These are phyloP conservation scores for Lodderomyces parapsilosis DNA, from an alignment of 1,139 yeast species.

Conservation along the genomic window DNA sequence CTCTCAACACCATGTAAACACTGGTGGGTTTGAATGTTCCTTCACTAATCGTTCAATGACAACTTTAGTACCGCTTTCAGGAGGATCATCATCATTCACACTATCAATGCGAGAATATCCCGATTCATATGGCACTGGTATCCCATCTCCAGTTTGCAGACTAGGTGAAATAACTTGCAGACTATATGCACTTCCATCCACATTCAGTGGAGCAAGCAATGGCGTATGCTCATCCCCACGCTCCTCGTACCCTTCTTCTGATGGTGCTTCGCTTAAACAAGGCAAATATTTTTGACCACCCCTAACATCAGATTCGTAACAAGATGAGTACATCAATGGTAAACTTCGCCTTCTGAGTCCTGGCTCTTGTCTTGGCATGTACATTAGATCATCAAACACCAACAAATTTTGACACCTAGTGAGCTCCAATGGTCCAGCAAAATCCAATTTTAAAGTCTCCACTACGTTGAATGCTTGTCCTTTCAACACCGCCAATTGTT, in stretches of 20 bases:
- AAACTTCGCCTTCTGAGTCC: slow-evolving; percentile 9
- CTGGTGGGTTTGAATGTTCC: slow-evolving; percentile 57
- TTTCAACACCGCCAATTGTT: slow-evolving; percentile 69
- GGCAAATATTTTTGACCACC: slow-evolving; percentile 1
- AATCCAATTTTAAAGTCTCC: slow-evolving; percentile 55
- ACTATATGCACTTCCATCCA: neutral
- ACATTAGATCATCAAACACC: slow-evolving; percentile 63
- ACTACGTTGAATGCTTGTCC: slow-evolving; percentile 81
- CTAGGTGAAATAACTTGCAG: neutral
- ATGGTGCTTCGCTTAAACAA: slow-evolving; percentile 11
- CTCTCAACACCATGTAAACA: slow-evolving; percentile 65
- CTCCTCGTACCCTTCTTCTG: slow-evolving; percentile 5
- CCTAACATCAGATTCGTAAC: slow-evolving; percentile 10
- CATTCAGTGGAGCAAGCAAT: slow-evolving; percentile 4
- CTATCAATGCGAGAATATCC: slow-evolving; percentile 15
- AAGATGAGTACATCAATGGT: slow-evolving; percentile 8
- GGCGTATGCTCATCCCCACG: slow-evolving; percentile 8
- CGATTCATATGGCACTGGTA: slow-evolving; percentile 13
- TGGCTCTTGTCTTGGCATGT: slow-evolving; percentile 41
- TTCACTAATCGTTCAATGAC: slow-evolving; percentile 63
- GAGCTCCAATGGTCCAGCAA: slow-evolving; percentile 68
- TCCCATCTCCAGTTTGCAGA: slow-evolving; percentile 6
- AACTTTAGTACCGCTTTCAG: slow-evolving; percentile 37
- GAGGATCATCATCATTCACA: slow-evolving; percentile 14
- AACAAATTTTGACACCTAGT: slow-evolving; percentile 57